Base-by-base conservation (phyloP, 352 stramenopile genomes). In the Phytophthora vignae region DNA sequence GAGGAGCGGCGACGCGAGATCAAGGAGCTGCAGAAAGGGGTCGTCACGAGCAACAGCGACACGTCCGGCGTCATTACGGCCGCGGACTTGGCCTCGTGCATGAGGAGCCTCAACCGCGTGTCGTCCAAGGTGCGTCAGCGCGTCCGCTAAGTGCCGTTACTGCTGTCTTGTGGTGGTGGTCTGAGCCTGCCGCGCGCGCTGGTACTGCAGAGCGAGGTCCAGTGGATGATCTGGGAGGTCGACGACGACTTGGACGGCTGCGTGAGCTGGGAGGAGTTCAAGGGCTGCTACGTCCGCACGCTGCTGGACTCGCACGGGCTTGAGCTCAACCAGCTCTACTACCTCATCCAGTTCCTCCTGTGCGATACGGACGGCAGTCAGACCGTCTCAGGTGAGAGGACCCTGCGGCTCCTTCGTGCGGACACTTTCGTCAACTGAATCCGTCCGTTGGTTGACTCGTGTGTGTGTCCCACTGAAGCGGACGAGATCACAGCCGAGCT, bases 161-260 rank as follows among this genome's bases (percentile, higher is more conserved):
- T 40, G 10, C 12, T 40, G 33, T 40, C 10, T 40, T 40, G 4
- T 40, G 33, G 27, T 40, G 33, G 33, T 40, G 33, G 33, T 31
- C 33, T 40, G 33, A 14, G 33, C 33, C 27, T 31, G 27, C 27
- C 27, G 27, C 27, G 27, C 27, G 27, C 14, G 14, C 9, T 44
- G 36, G 10, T 17, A 15, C 36, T 27, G 25, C 56, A 98, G 85
- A 86, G 83, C 46, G 93, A 99, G 60, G 82, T 98, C 15, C 91
- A 98, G 64, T 96, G 98, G 78, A 98, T 99, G 81, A 97, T 99
- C 55, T 99, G 97, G 97, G 97, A 99, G 74, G 89, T 98, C 3
- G 97, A 99, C 77, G 95, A 99, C 64, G 97, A 99, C 57, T 77
- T 98, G 15, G 96, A 99, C 79, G 94, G 90, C 29, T 80, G 73